Base-by-base conservation (phyloP, 2,329 filamentous ascomycete species). In the Epichloe baconii region DNA sequence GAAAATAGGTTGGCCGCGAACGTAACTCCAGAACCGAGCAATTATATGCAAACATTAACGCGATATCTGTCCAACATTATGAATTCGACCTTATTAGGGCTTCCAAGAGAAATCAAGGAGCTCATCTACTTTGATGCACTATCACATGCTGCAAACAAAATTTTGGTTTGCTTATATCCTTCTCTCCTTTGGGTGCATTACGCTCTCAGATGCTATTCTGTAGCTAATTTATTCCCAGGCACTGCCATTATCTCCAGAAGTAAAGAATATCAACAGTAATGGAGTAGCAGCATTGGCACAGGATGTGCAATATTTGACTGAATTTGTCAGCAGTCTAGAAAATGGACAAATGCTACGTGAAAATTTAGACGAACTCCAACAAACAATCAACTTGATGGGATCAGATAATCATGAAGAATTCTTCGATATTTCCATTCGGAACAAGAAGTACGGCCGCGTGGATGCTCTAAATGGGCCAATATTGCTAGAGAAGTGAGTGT, bases 51-150 rank as follows among this genome's bases (percentile, higher is more conserved):
- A 64, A 95, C 93, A 5, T 72, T 98, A 54, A 98, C 91, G 0
- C 80, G 85, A 12, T 98, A 97, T 64, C 75, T 98, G 19, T 87
- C 85, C 34, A 95, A 95, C 64, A 97, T 96, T 64, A 97, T 97
- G 89, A 90, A 84, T 63, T 93, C 88, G 1, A 95, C 94, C 0
- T 76, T 98, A 5, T 77, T 98, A 2, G 91, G 90, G 1, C 73
- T 98, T n/a, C 93, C 94, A 0, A 83, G 88, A 34, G 88, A 95
- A 61, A 96, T 98, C 68, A 97, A 97, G 65, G 89, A 95, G 65
- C 81, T 96, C 51, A 95, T 98, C 60, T 97, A 98, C 70, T 96
- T 95, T 63, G 93, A 97, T 64, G 93, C 93, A 0, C 77, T 98
- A 37, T 89, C 83, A 51, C 93, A 98, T 66, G 89, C 93, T 2